A percentile compares a stretch with the other conserved stretches of the same genome.
These are phyloP conservation scores for Astrothelium macrocarpum DNA, from an alignment of 495 filamentous ascomycete genomes.

Conservation along the genomic window DNA sequence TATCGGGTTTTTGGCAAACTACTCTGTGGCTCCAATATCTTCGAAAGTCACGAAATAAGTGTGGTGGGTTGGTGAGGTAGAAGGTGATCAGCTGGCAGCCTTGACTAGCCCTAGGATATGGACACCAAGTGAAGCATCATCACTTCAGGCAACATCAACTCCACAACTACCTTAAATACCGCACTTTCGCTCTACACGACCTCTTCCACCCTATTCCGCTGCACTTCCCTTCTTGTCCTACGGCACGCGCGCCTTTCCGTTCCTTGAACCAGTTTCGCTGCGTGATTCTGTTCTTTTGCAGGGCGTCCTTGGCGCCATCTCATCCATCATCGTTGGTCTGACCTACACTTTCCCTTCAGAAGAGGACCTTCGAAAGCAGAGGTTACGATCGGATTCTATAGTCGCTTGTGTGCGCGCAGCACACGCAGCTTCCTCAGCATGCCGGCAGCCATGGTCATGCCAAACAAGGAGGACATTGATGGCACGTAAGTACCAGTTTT, in stretches of 20 bases:
- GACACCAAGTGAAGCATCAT: too few relatives aligned
- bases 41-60: too few relatives aligned
- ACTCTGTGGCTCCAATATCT: too few relatives aligned
- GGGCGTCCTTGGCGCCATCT: not conserved
- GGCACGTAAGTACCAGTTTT: constrained; percentile 11
- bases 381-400: too few relatives aligned
- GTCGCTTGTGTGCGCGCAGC: constrained; percentile 1
- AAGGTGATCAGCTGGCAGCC: too few relatives aligned
- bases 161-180: not conserved
- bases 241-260: not conserved
- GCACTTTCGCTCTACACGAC: not conserved
- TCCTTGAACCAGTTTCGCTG: not conserved
- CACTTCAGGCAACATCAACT: not conserved
- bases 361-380: not conserved
- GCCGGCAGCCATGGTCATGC: constrained; percentile 15
- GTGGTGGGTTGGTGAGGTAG: too few relatives aligned
- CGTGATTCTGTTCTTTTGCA: not conserved
- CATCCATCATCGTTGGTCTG: not conserved
- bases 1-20: too few relatives aligned
- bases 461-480: constrained; percentile 23
- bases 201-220: too few relatives aligned
- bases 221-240: not conserved
- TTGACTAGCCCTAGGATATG: too few relatives aligned
- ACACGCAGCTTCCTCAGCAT: not conserved
- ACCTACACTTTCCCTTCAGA: not conserved